phyloP scores from a whole-genome alignment of 2,329 filamentous ascomycete genomes.

The Leptographium lundbergii region DNA sequence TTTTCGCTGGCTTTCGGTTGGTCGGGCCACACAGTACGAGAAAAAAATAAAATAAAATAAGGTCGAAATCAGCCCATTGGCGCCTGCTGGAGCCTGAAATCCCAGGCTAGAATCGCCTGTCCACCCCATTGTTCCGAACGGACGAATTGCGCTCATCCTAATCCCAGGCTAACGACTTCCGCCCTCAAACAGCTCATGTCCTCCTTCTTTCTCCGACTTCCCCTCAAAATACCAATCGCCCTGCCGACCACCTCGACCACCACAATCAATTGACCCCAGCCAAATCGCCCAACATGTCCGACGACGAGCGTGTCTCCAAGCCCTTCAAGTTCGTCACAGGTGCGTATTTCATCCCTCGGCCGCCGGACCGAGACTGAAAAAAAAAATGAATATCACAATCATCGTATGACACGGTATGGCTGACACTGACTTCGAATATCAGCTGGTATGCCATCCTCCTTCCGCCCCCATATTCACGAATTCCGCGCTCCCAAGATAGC shows the following conservation, averaged over 20 bases:
- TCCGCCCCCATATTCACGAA: no score
- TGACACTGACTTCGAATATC: neutral
- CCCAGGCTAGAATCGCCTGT: conserved; percentile 5
- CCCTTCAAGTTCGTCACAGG: conserved; percentile 99
- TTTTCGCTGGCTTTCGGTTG: conserved; percentile 10
- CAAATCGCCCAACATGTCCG: conserved; percentile 63
- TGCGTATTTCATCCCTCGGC: conserved; percentile 5
- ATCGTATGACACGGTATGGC: conserved; percentile 12
- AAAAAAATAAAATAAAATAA: conserved; percentile 1
- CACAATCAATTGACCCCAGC: conserved; percentile 17
- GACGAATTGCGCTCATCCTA: conserved; percentile 13
- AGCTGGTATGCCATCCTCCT: conserved; percentile 10
- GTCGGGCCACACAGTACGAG: conserved; percentile 5
- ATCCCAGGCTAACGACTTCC: conserved; percentile 10
- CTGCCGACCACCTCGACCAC: neutral
- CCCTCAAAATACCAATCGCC: neutral
- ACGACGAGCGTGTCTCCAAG: conserved; percentile 83
- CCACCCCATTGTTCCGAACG: conserved; percentile 9
- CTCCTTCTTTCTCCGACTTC: conserved; percentile 2
- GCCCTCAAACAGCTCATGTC: conserved; percentile 9
- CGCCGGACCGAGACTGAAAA: neutral
- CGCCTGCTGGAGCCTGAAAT: neutral
- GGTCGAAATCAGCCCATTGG: conserved; percentile 4
- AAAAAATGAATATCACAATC: conserved; percentile 5
- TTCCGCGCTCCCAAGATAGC: neutral